Conservation (phyloP, 2,329 filamentous ascomycete species). For the Stenocarpella maydis region DNA sequence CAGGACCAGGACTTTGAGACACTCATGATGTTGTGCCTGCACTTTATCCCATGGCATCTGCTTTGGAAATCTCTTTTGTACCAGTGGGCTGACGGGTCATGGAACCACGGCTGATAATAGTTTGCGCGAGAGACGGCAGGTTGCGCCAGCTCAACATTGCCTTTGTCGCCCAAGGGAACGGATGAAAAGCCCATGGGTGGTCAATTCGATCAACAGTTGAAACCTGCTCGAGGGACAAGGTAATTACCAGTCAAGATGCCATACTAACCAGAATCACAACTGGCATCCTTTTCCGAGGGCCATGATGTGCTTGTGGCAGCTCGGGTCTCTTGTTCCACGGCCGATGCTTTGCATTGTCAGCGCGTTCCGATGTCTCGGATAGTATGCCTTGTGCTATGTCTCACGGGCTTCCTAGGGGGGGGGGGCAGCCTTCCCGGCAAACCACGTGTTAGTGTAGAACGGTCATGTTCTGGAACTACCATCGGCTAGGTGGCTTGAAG, state of each 20-base stretch:
- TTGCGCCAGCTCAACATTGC: neutral
- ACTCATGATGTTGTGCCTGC: too few relatives aligned
- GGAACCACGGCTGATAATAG: neutral
- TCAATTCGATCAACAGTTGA: neutral
- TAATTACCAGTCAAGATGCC: neutral
- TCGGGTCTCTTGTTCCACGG: neutral
- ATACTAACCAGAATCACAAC: neutral
- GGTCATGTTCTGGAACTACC: neutral
- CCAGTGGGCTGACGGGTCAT: neutral
- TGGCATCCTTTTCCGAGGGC: neutral
- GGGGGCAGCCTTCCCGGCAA: neutral
- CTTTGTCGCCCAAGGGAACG: neutral
- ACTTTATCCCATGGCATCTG: neutral
- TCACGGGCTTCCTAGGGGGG: neutral
- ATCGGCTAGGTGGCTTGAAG: neutral
- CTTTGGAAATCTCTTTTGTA: neutral
- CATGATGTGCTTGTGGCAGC: neutral
- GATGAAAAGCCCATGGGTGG: neutral
- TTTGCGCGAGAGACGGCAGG: neutral
- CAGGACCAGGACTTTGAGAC: too few relatives aligned
- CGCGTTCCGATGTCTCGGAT: conserved; percentile 31
- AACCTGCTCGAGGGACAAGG: too few relatives aligned
- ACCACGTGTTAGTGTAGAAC: conserved; percentile 9
- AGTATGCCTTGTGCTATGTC: conserved; percentile 5
- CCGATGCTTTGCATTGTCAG: conserved; percentile 23